Evolutionary conservation across 2,329 filamentous ascomycete species (phyloP).

Genomic region (Nothomitra cinnamomea): DNA sequence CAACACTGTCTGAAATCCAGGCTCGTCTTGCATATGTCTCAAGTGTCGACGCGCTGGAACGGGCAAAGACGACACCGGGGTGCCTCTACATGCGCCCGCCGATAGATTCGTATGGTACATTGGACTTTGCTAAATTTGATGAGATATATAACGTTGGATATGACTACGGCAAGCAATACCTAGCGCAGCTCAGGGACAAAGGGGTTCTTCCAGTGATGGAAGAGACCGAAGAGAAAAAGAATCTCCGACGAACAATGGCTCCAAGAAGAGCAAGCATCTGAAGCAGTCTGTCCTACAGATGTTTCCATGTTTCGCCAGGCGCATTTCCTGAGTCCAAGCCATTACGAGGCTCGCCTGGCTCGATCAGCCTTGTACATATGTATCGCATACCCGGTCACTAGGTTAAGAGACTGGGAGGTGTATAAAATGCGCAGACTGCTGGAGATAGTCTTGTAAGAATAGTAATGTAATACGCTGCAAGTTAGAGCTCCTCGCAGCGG

Average conservation of each 20-base stretch:
- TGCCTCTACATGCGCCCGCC: constrained; percentile 95
- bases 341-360: too few relatives aligned
- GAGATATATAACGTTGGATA: constrained; percentile 90
- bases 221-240: constrained; percentile 32
- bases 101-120: constrained; percentile 79
- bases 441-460: too few relatives aligned
- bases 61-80: constrained; percentile 77
- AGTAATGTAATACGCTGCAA: too few relatives aligned
- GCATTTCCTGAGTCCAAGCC: too few relatives aligned
- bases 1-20: constrained; percentile 90
- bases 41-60: constrained; percentile 82
- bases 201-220: constrained; percentile 48
- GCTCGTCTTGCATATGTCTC: constrained; percentile 87
- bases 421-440: too few relatives aligned
- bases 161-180: constrained; percentile 63
- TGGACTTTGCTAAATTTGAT: constrained; percentile 95
- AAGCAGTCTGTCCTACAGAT: not conserved
- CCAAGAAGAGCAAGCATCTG: constrained; percentile 30
- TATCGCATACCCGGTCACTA: too few relatives aligned
- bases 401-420: too few relatives aligned
- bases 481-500: too few relatives aligned
- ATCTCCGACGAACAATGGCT: constrained; percentile 34
- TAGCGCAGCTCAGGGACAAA: constrained; percentile 59
- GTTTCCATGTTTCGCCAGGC: too few relatives aligned
- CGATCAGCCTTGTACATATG: too few relatives aligned